phyloP scores from a whole-genome alignment of 139 green algal species.

The Haematococcus sp. region DNA sequence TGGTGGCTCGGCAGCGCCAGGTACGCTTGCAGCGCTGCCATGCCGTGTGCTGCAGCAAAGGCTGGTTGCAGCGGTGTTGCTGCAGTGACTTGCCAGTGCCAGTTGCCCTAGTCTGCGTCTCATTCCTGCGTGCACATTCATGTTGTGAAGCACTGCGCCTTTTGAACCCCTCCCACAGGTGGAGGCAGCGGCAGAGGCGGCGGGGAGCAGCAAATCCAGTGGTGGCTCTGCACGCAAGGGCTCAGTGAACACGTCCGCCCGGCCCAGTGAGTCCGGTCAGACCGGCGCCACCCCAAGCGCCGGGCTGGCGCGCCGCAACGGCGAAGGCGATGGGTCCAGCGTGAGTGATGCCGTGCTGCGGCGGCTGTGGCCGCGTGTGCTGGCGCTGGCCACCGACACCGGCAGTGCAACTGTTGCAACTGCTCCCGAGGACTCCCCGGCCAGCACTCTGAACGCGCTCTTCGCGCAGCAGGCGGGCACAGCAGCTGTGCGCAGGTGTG shows the following conservation, averaged over 20 bases:
- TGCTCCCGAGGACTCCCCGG: neutral
- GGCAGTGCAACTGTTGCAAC: neutral
- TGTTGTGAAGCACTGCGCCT: too few species aligned
- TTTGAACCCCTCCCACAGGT: too few species aligned
- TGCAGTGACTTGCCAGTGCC: too few species aligned
- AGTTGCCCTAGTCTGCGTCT: too few species aligned
- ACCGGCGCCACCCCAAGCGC: too few species aligned
- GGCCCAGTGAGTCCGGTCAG: neutral
- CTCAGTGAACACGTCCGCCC: neutral
- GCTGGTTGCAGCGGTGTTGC: too few species aligned
- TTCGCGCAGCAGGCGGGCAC: neutral
- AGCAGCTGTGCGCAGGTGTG: neutral
- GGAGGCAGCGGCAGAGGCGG: conserved; percentile 10
- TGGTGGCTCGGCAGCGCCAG: conserved; percentile 53
- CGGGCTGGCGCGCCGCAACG: conserved; percentile 58
- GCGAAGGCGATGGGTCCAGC: conserved; percentile 58
- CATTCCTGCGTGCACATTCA: too few species aligned
- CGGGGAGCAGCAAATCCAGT: conserved; percentile 3
- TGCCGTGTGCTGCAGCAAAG: too few species aligned
- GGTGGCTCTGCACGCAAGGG: neutral
- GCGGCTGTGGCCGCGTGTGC: conserved; percentile 57
- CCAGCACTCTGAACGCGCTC: neutral
- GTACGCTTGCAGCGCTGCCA: neutral
- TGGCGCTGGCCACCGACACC: conserved; percentile 52
- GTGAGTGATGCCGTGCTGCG: conserved; percentile 66